Evolutionary conservation across 177 flowering plant species (phyloP), one percentile per base, ranked within the genome.

Genomic region (Telopea speciosissima): DNA sequence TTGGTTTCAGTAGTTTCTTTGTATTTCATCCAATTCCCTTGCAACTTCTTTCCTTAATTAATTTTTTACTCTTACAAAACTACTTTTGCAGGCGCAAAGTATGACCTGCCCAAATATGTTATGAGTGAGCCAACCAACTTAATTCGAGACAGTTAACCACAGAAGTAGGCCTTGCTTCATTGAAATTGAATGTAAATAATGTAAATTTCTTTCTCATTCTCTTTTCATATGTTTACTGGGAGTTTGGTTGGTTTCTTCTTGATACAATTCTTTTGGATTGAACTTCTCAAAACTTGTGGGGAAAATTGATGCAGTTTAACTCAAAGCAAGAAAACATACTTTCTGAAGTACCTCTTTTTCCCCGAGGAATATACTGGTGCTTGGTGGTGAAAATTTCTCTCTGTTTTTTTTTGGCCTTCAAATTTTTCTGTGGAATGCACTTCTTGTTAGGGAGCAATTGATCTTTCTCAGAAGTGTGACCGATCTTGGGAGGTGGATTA

Each of bases 61-160:
- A 49, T 16, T 49, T 68, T 24, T n/a, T n/a, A n/a, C 8, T 54
- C 28, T 52, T 24, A n/a, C n/a, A 19, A 24, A 65, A 65, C 59
- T 10, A 66, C 62, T 66, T 5, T 70, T 81, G 85, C 89, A 93
- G 96, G 97, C 80, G 91, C 94, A 21, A 93, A 92, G 77, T 91
- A 91, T 78, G 97, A 93, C 72, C 81, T 90, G 54, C 97, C 96
- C 36, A 89, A 83, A 74, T 91, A 91, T 75, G 97, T 90, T 64
- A 78, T 92, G 82, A 92, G 97, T 62, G 97, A 92, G 83, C 99
- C 97, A 17, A 84, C 88, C 63, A 95, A 95, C 79, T 80, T 95
- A 80, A 84, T 91, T 28, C 79, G 76, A 58, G 88, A 82, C 33
- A 76, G 83, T 70, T 90, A 74, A 81, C 62, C 45, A 24, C 2